Evolutionary conservation across 2,329 filamentous ascomycete genomes (phyloP).

Genomic region (Simplicillium aogashimaense): DNA sequence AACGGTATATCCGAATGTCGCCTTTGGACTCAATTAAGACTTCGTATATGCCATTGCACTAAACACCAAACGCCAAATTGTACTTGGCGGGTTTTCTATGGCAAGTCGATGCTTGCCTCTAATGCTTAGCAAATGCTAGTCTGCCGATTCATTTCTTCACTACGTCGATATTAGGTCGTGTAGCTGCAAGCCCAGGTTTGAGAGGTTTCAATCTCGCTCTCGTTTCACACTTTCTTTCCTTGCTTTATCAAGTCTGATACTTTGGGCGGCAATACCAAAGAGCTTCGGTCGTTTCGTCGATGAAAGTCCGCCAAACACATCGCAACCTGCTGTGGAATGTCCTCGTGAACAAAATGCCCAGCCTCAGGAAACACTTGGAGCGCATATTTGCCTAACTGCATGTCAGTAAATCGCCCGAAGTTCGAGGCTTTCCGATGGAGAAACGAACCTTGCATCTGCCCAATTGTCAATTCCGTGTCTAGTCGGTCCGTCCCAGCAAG

Average conservation of each 20-base stretch:
- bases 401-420: background rate
- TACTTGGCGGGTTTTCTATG: no score
- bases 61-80: no score
- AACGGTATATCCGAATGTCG: no score
- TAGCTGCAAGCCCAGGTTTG: background rate
- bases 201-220: constrained; percentile 1
- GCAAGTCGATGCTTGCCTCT: no score
- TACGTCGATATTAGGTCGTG: no score
- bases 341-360: constrained; percentile 94
- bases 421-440: background rate
- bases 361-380: constrained; percentile 90
- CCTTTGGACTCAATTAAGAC: no score
- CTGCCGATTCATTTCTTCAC: no score
- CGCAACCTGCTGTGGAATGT: constrained; percentile 84
- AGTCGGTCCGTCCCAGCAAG: constrained; percentile 83
- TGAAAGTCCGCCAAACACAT: constrained; percentile 83
- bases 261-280: constrained; percentile 82
- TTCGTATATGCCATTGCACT: no score
- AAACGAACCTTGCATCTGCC: constrained; percentile 80
- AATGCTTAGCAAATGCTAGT: no score
- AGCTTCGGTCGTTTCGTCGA: constrained; percentile 76
- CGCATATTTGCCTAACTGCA: constrained; percentile 69
- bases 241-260: constrained; percentile 64
- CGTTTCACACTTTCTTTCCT: constrained; percentile 44
- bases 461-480: constrained; percentile 88